phyloP scores from a whole-genome alignment of 306 rosid genomes.

The Calophaca sinica region DNA sequence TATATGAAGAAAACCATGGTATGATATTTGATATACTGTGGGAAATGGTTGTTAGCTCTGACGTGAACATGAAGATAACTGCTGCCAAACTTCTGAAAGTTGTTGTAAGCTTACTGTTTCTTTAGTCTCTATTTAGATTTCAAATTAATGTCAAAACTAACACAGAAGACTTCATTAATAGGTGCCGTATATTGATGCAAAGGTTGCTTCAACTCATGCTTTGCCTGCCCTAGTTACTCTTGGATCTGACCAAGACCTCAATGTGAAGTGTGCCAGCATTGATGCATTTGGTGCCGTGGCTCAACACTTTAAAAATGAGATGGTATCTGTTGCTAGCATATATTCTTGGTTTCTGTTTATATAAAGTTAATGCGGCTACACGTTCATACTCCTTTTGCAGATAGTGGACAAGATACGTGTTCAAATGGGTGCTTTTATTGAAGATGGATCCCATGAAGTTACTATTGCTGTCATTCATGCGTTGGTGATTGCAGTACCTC shows the following conservation, averaged over 20 bases:
- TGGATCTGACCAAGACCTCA: slow-evolving; percentile 81
- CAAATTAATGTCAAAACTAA: slow-evolving; percentile 36
- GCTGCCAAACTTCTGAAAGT: slow-evolving; percentile 80
- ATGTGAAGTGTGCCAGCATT: slow-evolving; percentile 88
- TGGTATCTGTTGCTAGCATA: slow-evolving; percentile 57
- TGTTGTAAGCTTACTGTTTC: slow-evolving; percentile 62
- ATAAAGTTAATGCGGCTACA: slow-evolving; percentile 31
- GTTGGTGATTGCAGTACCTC: slow-evolving; percentile 85
- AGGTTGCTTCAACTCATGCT: slow-evolving; percentile 76
- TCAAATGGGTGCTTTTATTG: slow-evolving; percentile 99
- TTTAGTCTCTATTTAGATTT: slow-evolving; percentile 42
- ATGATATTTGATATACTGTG: slow-evolving; percentile 79
- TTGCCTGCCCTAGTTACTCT: slow-evolving; percentile 89
- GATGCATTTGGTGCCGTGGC: slow-evolving; percentile 90
- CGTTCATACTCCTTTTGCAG: slow-evolving; percentile 52
- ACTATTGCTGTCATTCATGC: slow-evolving; percentile 87
- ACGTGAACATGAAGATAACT: slow-evolving; percentile 65
- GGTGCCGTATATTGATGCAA: slow-evolving; percentile 84
- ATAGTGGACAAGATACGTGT: slow-evolving; percentile 95
- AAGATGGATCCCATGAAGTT: slow-evolving; percentile 98
- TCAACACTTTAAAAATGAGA: slow-evolving; percentile 80
- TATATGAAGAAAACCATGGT: slow-evolving; percentile 72
- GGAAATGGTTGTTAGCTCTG: slow-evolving; percentile 93
- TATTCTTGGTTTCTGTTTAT: slow-evolving; percentile 36
- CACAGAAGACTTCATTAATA: slow-evolving; percentile 47